A percentile compares a stretch with the other conserved stretches of the same genome.
Conservation (phyloP, 2,329 filamentous ascomycete species). For the Venturia effusa region DNA sequence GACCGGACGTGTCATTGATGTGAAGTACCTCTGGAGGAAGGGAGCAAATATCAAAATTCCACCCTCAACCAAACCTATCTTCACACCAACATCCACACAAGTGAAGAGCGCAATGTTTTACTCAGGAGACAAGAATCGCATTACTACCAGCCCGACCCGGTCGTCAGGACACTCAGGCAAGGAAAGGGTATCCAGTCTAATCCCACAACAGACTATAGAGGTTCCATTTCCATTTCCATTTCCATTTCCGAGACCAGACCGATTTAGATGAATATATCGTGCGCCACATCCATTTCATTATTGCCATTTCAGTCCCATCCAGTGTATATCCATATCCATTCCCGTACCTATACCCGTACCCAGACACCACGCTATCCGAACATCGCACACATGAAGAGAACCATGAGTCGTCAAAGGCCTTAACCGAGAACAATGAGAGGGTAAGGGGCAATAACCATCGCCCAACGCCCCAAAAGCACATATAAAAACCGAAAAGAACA, state of each 20-base stretch:
- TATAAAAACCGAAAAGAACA: no score
- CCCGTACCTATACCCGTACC: neutral
- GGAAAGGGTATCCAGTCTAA: slow-evolving; percentile 1
- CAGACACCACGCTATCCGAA: neutral
- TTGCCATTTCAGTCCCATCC: neutral
- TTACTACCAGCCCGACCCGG: neutral
- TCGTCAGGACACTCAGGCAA: neutral
- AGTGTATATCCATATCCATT: neutral
- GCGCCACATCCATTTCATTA: neutral
- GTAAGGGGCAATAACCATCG: neutral
- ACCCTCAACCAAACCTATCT: neutral
- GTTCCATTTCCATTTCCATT: no score
- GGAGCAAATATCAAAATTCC: neutral
- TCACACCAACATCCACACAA: no score
- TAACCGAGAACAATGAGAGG: neutral
- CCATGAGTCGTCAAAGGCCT: neutral
- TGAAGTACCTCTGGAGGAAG: no score
- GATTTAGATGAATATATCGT: neutral
- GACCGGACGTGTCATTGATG: no score
- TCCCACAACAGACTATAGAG: neutral
- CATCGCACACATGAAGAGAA: neutral
- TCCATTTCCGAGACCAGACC: neutral
- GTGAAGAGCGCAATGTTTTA: no score
- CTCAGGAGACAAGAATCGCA: neutral
- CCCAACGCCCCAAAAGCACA: no score